These are phyloP conservation scores for Citrus glauca DNA, from an alignment of 345 rosid genomes.

Conservation along the genomic window DNA sequence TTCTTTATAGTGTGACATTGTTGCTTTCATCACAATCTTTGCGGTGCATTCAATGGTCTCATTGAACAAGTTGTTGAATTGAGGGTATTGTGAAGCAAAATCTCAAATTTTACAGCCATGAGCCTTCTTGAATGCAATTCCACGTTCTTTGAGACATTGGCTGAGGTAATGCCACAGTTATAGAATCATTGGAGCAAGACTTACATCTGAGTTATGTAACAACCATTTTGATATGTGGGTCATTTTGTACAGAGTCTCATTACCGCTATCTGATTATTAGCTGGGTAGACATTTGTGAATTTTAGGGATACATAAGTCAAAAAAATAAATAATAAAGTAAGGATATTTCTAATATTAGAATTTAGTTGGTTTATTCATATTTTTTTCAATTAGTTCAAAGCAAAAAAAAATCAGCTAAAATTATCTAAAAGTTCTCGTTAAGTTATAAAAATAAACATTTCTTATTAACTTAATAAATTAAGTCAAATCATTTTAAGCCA, in stretches of 20 bases:
- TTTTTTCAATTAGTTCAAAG: too few relatives aligned
- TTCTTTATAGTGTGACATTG: not conserved
- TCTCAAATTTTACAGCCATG: slow-evolving; percentile 8
- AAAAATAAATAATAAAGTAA: too few relatives aligned
- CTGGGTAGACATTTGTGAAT: too few relatives aligned
- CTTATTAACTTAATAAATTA: too few relatives aligned
- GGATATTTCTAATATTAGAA: too few relatives aligned
- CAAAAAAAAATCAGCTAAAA: too few relatives aligned
- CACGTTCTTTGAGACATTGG: slow-evolving; percentile 14
- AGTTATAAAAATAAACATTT: too few relatives aligned
- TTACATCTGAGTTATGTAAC: slow-evolving; percentile 21
- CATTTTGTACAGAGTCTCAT: slow-evolving; percentile 1
- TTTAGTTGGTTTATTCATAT: too few relatives aligned
- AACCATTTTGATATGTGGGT: slow-evolving; percentile 28
- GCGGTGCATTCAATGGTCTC: slow-evolving; percentile 1
- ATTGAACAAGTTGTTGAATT: not conserved
- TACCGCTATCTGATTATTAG: too few relatives aligned
- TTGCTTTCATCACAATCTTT: not conserved
- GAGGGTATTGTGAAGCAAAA: not conserved
- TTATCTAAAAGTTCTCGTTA: too few relatives aligned
- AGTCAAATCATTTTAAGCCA: too few relatives aligned
- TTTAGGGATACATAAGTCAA: too few relatives aligned
- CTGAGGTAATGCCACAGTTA: slow-evolving; percentile 16
- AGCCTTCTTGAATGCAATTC: slow-evolving; percentile 3
- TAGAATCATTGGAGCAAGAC: slow-evolving; percentile 27